phyloP scores from a whole-genome alignment of 1,284 basidiomycete species.

The Tilletiopsis washingtonensis region DNA sequence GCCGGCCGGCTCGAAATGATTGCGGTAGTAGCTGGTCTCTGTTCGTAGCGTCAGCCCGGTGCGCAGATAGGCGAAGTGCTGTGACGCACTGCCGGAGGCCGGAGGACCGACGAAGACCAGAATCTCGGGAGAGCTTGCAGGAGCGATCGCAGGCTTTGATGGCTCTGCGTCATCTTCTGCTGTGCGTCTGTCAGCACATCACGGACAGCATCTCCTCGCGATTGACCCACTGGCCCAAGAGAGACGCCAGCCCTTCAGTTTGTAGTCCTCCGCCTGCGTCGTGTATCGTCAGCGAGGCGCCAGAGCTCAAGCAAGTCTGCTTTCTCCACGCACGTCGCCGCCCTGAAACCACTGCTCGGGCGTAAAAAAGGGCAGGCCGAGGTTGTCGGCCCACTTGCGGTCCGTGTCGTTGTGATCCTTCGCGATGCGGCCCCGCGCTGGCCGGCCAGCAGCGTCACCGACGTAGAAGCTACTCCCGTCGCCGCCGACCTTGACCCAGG shows the following conservation, averaged over 20 bases:
- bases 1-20: constrained; percentile 60
- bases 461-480: constrained; percentile 28
- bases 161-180: too few species aligned
- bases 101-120: constrained; percentile 84
- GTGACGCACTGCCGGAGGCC: constrained; percentile 75
- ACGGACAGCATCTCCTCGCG: neutral
- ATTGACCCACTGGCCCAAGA: neutral
- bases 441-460: constrained; percentile 41
- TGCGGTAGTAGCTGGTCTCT: constrained; percentile 70
- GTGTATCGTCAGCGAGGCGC: neutral
- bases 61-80: too few species aligned
- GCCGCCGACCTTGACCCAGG: constrained; percentile 9
- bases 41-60: too few species aligned
- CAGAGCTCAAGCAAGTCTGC: neutral
- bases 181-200: too few species aligned
- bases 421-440: neutral
- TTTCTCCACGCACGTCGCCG: neutral
- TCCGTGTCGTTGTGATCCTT: constrained; percentile 38
- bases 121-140: constrained; percentile 50
- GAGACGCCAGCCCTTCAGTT: constrained; percentile 4
- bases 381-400: constrained; percentile 42
- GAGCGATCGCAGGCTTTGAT: neutral
- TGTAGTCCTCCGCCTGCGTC: neutral
- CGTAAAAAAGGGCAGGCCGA: constrained; percentile 33
- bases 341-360: constrained; percentile 40